A percentile compares a stretch with the other conserved stretches of the same genome.
Conservation (phyloP, 1,139 yeast genomes). For the Debaryomycetaceae sp. region DNA sequence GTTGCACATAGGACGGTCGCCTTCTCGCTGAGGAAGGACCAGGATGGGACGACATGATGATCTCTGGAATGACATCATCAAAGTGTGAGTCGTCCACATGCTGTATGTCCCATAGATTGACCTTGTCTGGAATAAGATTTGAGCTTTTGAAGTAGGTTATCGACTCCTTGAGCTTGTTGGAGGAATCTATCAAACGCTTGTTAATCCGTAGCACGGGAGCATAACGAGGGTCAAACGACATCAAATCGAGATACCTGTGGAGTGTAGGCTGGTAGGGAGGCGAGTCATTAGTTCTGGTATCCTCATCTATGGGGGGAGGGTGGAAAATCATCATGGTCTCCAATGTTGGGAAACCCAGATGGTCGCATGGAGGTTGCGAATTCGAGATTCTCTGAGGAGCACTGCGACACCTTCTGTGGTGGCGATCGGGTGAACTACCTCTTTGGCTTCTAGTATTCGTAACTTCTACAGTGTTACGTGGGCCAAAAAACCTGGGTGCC, state of each 20-base stretch:
- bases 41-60: slow-evolving; percentile 12
- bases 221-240: slow-evolving; percentile 42
- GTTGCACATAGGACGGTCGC: not conserved
- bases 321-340: not conserved
- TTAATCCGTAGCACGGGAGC: slow-evolving; percentile 39
- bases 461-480: not conserved
- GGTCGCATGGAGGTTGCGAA: slow-evolving; percentile 1
- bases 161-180: slow-evolving; percentile 20
- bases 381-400: not conserved
- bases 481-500: slow-evolving; percentile 1
- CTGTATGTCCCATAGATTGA: slow-evolving; percentile 36
- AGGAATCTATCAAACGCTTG: slow-evolving; percentile 25
- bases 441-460: not conserved
- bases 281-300: slow-evolving; percentile 15
- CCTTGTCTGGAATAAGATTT: slow-evolving; percentile 29
- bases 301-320: slow-evolving; percentile 21
- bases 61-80: slow-evolving; percentile 30
- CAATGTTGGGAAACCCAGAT: not conserved
- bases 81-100: slow-evolving; percentile 38
- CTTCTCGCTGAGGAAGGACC: not conserved
- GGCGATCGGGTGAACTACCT: not conserved
- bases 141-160: slow-evolving; percentile 25
- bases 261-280: slow-evolving; percentile 40
- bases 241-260: slow-evolving; percentile 32
- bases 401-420: not conserved